Base-by-base conservation (phyloP, 2,329 filamentous ascomycete species). In the Colletotrichum aenigma region DNA sequence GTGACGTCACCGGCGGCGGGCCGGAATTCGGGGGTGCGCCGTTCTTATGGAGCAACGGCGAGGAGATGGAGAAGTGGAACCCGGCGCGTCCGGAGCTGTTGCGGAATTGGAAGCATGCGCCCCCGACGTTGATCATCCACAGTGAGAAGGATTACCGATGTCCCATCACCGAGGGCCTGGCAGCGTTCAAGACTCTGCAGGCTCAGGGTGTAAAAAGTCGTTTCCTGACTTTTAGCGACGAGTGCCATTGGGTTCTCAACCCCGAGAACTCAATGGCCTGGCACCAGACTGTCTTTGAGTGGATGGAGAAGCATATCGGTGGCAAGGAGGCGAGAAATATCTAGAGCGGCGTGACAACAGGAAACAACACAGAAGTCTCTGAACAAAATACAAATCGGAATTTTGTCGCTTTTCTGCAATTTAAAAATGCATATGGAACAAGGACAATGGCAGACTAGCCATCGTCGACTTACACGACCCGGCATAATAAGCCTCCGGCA, bases 111-210 rank as follows among this genome's bases (percentile, higher is more conserved):
- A 83, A 86, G 6, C 93, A 80, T 78, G 85, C 84, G 16, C 84
- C 93, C 3, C 94, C 94, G 7, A 93, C 94, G 79, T 87, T 96
- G 52, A 89, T 96, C 74, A 92, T 96, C 52, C 94, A 95, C 84
- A 93, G 89, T 78, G 92, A 93, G 77, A 87, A 91, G 58, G 94
- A 96, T 81, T 95, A 93, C 79, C 88, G 93, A 8, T 83, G 80
- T 68, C 81, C 84, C 7, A 76, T 86, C 6, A 84, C 84, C 0
- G 84, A 86, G 81, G 94, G 94, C 0, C 83, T 96, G 32, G 90
- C 93, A 0, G 90, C 92, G 0, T 96, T 96, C 83, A 94, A 95
- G 77, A 90, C 93, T 2, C 85, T 96, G 30, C 94, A 96, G 84
- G 88, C 89, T 16, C 87, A 89, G 68, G 92, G 92, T 1, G 88